Evolutionary conservation across 2,329 filamentous ascomycete species (phyloP).

Genomic region (Aspergillus intermedius): DNA sequence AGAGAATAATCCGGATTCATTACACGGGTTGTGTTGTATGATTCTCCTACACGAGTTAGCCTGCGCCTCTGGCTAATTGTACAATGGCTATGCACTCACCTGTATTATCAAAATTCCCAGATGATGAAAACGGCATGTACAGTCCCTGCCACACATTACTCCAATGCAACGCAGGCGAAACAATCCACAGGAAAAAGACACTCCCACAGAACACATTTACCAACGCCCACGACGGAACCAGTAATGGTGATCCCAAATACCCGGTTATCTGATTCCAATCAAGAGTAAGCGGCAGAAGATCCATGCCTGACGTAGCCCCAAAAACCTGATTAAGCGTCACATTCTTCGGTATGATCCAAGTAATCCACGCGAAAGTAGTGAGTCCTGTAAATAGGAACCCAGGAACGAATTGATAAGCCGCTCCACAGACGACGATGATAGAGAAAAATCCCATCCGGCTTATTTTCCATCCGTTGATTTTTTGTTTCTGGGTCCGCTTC

Average conservation of each 20-base stretch:
- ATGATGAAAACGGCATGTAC: conserved; percentile 52
- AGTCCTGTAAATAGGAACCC: conserved; percentile 25
- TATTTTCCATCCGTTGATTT: conserved; percentile 34
- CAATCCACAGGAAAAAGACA: conserved; percentile 55
- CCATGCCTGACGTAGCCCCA: conserved; percentile 24
- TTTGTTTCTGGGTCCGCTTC: conserved; percentile 36
- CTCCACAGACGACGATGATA: conserved; percentile 15
- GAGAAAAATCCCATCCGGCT: conserved; percentile 27
- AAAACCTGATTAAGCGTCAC: conserved; percentile 24
- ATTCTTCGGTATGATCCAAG: conserved; percentile 24
- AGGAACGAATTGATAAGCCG: conserved; percentile 27
- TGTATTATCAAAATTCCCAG: conserved; percentile 9
- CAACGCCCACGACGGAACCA: conserved; percentile 63
- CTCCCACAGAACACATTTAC: conserved; percentile 63
- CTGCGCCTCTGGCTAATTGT: not conserved
- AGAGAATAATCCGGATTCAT: conserved; percentile 21
- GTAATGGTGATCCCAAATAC: conserved; percentile 56
- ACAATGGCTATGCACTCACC: not conserved
- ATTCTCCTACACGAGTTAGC: conserved; percentile 1
- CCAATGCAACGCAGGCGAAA: conserved; percentile 56
- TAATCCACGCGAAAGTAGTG: conserved; percentile 24
- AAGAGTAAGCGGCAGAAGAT: conserved; percentile 29
- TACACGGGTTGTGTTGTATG: conserved; percentile 22
- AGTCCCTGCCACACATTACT: conserved; percentile 56
- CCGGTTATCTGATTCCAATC: conserved; percentile 41